A percentile compares a stretch with the other conserved stretches of the same genome.
These are phyloP conservation scores for Pseudofabraea citricarpa DNA, from an alignment of 2,329 filamentous ascomycete genomes.

Conservation along the genomic window DNA sequence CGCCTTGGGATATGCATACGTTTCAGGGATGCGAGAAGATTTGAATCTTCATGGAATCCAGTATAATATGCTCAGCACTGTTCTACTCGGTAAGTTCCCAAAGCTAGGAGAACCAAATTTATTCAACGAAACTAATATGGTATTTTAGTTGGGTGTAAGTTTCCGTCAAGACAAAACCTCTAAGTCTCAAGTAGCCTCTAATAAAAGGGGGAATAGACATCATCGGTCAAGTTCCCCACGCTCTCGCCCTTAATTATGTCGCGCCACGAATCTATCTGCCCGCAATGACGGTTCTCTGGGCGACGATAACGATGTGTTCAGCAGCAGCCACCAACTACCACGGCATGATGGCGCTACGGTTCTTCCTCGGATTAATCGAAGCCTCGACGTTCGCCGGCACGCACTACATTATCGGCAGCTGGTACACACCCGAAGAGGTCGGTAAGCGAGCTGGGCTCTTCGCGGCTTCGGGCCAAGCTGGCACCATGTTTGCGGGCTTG, in stretches of 20 bases:
- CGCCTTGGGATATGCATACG: background rate
- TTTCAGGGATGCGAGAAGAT: background rate
- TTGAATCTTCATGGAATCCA: background rate
- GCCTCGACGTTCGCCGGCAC: constrained; percentile 48
- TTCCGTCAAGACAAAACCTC: too few relatives aligned
- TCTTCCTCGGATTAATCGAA: constrained; percentile 48
- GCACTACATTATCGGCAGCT: constrained; percentile 51
- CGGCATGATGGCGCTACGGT: constrained; percentile 53
- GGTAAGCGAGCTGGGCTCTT: constrained; percentile 55
- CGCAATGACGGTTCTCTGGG: constrained; percentile 57
- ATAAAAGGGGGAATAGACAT: too few relatives aligned
- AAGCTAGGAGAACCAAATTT: background rate
- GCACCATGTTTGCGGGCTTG: constrained; percentile 54
- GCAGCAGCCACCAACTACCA: constrained; percentile 52
- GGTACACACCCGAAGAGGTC: constrained; percentile 52
- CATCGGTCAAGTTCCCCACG: constrained; percentile 54
- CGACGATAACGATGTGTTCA: constrained; percentile 53
- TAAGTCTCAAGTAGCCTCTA: too few relatives aligned
- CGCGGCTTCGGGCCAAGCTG: constrained; percentile 49
- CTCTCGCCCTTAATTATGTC: constrained; percentile 40
- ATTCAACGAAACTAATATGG: too few relatives aligned
- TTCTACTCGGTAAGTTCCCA: background rate
- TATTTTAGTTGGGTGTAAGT: background rate
- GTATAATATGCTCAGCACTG: background rate
- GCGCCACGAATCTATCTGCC: constrained; percentile 49